phyloP scores from a whole-genome alignment of 2,329 filamentous ascomycete species.

The Byssothecium circinans region DNA sequence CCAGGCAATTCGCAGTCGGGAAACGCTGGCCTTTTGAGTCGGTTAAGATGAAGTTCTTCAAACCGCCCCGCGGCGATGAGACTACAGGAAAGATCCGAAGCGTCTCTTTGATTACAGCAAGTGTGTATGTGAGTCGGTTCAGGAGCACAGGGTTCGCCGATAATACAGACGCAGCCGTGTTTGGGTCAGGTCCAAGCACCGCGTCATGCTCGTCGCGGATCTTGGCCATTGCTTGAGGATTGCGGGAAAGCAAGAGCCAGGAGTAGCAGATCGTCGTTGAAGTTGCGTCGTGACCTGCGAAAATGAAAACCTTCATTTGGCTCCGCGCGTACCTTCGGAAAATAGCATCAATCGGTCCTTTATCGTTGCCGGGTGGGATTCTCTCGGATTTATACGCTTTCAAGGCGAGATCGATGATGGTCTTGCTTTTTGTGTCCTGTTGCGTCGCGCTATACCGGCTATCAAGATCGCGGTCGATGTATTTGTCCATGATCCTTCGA shows the following conservation, averaged over 20 bases:
- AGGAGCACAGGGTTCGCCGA: no score
- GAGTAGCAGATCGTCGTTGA: no score
- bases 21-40: conserved; percentile 8
- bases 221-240: no score
- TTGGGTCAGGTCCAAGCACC: no score
- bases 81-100: conserved; percentile 35
- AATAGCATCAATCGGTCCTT: conserved; percentile 12
- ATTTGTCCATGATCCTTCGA: no score
- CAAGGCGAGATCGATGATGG: conserved; percentile 9
- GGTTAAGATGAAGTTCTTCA: conserved; percentile 1
- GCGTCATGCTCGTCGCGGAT: no score
- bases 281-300: conserved; percentile 39
- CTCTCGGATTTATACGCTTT: conserved; percentile 2
- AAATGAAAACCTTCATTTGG: conserved; percentile 36
- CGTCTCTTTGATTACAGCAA: conserved; percentile 40
- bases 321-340: conserved; percentile 20
- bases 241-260: no score
- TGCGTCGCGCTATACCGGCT: conserved; percentile 1
- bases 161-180: no score
- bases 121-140: no score
- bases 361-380: no score
- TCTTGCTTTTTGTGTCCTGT: conserved; percentile 1
- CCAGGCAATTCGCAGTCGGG: conserved; percentile 12
- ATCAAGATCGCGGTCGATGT: conserved; percentile 7
- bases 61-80: conserved; percentile 26